Evolutionary conservation across 148 eudicot genomes (phyloP).

Genomic region (Chenopodium formosanum): DNA sequence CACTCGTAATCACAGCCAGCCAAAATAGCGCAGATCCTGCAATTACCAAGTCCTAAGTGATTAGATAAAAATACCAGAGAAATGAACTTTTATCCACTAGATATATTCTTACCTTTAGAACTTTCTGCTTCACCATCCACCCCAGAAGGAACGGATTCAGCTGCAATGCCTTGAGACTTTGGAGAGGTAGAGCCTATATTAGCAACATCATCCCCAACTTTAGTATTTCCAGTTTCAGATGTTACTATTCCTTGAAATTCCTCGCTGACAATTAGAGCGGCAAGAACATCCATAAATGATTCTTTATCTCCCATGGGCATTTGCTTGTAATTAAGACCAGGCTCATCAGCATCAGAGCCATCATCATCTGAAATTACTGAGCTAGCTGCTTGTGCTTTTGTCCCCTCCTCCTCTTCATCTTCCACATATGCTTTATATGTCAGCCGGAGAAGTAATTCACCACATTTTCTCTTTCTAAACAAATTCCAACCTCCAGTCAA

Average conservation of each 20-base stretch:
- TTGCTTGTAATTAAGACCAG: constrained; percentile 45
- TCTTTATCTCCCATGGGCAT: constrained; percentile 48
- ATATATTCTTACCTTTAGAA: constrained; percentile 50
- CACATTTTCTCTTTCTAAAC: constrained; percentile 54
- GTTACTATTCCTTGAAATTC: constrained; percentile 94
- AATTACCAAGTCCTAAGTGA: constrained; percentile 15
- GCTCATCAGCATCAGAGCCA: constrained; percentile 63
- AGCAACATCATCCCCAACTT: constrained; percentile 33
- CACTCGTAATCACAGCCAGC: constrained; percentile 68
- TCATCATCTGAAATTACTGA: constrained; percentile 68
- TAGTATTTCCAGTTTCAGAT: constrained; percentile 61
- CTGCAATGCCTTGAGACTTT: constrained; percentile 27
- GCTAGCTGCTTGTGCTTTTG: constrained; percentile 32
- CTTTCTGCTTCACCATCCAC: constrained; percentile 35
- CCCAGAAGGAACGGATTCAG: constrained; percentile 36
- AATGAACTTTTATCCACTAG: not conserved
- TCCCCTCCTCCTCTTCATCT: constrained; percentile 89
- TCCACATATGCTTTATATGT: constrained; percentile 97
- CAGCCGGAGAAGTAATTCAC: constrained; percentile 80
- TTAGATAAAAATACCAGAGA: constrained; percentile 19
- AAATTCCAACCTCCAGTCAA: constrained; percentile 81
- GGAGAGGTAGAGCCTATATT: constrained; percentile 35
- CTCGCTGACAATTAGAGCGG: constrained; percentile 91
- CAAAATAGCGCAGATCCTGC: constrained; percentile 75
- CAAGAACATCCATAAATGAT: constrained; percentile 87